phyloP scores from a whole-genome alignment of 108 stramenopile genomes.

The Cyclostephanos invisitatus region DNA sequence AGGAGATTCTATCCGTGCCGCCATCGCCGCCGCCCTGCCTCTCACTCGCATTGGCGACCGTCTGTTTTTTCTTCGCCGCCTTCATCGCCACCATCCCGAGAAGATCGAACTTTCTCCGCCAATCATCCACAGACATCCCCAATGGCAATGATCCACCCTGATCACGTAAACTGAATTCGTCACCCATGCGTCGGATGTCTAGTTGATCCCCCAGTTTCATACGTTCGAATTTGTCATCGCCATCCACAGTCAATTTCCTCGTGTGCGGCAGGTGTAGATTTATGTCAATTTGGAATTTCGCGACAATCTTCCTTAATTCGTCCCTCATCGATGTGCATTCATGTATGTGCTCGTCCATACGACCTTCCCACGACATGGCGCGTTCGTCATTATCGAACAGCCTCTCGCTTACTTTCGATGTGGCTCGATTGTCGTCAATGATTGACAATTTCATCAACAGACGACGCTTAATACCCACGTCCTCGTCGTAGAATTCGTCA shows the following conservation, averaged over 20 bases:
- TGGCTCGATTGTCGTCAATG: not conserved
- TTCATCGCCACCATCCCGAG: not conserved
- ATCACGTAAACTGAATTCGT: conserved; percentile 55
- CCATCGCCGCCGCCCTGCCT: not conserved
- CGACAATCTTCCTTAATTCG: conserved; percentile 34
- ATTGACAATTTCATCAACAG: conserved; percentile 27
- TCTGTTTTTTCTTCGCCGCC: not conserved
- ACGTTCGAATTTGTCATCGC: conserved; percentile 70
- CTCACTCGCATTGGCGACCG: not conserved
- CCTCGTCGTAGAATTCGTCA: conserved; percentile 78
- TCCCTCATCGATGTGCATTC: conserved; percentile 37
- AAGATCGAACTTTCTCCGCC: conserved; percentile 47
- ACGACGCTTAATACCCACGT: conserved; percentile 54
- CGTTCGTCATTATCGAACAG: conserved; percentile 50
- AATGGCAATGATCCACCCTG: conserved; percentile 57
- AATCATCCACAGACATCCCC: conserved; percentile 43
- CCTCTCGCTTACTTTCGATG: not conserved
- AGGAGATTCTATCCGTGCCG: too few relatives aligned
- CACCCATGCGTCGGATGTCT: conserved; percentile 54
- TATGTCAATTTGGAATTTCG: conserved; percentile 32
- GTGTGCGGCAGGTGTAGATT: conserved; percentile 25
- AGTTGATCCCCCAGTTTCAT: conserved; percentile 36
- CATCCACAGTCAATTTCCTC: conserved; percentile 26
- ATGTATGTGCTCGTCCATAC: conserved; percentile 52
- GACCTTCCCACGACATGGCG: conserved; percentile 47